These are phyloP conservation scores for Conringia planisiliqua DNA, from an alignment of 345 rosid species.

Conservation along the genomic window DNA sequence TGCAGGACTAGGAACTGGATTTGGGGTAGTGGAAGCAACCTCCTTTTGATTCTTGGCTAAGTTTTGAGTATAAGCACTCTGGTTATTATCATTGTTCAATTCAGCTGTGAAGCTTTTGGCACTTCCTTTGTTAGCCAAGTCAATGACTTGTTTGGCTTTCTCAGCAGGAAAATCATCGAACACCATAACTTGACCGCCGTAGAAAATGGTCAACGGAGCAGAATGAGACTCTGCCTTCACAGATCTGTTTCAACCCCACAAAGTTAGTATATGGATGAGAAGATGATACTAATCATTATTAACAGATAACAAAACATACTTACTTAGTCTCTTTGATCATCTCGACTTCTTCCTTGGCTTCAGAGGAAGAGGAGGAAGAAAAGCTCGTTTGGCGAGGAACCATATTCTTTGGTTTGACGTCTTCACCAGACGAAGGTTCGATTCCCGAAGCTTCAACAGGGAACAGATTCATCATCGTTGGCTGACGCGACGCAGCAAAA, in stretches of 20 bases:
- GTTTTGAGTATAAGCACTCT: constrained; percentile 20
- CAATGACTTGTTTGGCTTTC: constrained; percentile 76
- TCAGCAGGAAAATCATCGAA: constrained; percentile 68
- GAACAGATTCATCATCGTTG: constrained; percentile 60
- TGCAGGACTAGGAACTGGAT: constrained; percentile 25
- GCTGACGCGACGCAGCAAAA: constrained; percentile 14
- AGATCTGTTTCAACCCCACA: constrained; percentile 19
- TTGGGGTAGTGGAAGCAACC: constrained; percentile 29
- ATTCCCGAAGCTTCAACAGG: constrained; percentile 34
- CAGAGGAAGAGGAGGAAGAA: constrained; percentile 32
- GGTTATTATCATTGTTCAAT: neutral
- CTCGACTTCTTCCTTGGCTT: constrained; percentile 33
- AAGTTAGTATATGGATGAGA: constrained; percentile 1
- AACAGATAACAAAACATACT: constrained; percentile 30
- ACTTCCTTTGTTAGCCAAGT: constrained; percentile 54
- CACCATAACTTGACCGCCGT: constrained; percentile 72
- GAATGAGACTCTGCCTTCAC: constrained; percentile 39
- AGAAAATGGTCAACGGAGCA: constrained; percentile 80
- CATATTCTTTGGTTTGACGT: constrained; percentile 47
- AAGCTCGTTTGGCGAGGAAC: constrained; percentile 59
- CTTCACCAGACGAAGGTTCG: constrained; percentile 17
- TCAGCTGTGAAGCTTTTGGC: constrained; percentile 24
- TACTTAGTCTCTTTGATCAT: constrained; percentile 44
- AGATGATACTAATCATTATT: neutral
- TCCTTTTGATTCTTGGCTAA: constrained; percentile 27